These are phyloP conservation scores for Sporothrix inflata DNA, from an alignment of 2,329 filamentous ascomycete genomes.

Conservation along the genomic window DNA sequence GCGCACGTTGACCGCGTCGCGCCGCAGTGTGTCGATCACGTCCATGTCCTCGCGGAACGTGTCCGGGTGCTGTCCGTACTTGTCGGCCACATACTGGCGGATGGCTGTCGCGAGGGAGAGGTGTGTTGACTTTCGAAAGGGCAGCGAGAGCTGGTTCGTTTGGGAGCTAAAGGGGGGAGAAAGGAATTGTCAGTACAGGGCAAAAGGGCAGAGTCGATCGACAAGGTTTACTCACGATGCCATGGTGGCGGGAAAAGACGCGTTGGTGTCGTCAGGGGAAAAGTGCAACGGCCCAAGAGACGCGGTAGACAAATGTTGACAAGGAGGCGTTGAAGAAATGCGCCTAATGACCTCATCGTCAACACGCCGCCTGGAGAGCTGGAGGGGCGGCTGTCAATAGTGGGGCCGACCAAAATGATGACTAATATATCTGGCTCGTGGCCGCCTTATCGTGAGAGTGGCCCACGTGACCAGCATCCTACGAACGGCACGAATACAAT, in stretches of 20 bases:
- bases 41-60: slow-evolving; percentile 90
- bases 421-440: slow-evolving; percentile 18
- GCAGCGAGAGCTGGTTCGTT: slow-evolving; percentile 31
- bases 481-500: neutral
- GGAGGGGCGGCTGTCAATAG: slow-evolving; percentile 22
- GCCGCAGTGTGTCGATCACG: slow-evolving; percentile 79
- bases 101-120: slow-evolving; percentile 81
- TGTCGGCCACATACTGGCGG: slow-evolving; percentile 92
- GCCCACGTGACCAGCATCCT: neutral
- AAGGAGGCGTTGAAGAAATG: slow-evolving; percentile 17
- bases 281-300: neutral
- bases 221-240: slow-evolving; percentile 1
- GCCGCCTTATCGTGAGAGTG: too few species aligned
- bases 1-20: slow-evolving; percentile 83
- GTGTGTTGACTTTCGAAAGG: slow-evolving; percentile 83
- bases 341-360: slow-evolving; percentile 30
- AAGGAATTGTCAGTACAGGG: neutral
- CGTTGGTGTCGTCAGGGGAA: neutral
- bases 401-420: neutral
- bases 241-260: slow-evolving; percentile 2
- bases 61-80: slow-evolving; percentile 98
- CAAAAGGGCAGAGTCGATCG: neutral
- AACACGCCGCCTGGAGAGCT: slow-evolving; percentile 12
- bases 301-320: neutral
- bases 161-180: slow-evolving; percentile 2